phyloP scores from a whole-genome alignment of 2,329 filamentous ascomycete species.

The Xylariaceae sp. region DNA sequence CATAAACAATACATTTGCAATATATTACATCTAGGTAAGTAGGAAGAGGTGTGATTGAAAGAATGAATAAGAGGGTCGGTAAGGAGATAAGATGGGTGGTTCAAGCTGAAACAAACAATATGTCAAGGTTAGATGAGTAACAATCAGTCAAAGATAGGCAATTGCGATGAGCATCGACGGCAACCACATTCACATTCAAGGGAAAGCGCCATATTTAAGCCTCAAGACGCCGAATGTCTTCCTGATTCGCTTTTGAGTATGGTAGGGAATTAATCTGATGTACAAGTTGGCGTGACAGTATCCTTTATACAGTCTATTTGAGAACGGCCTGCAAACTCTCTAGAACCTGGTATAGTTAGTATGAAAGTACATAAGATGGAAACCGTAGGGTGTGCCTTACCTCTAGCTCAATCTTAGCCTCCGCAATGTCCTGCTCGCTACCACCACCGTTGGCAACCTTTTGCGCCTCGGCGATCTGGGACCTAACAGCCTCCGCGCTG shows the following conservation, averaged over 20 bases:
- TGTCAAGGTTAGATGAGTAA: not conserved
- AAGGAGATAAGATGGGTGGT: not conserved
- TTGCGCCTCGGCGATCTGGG: slow-evolving; percentile 92
- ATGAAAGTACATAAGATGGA: slow-evolving; percentile 1
- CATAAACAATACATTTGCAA: slow-evolving; percentile 16
- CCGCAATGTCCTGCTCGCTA: slow-evolving; percentile 96
- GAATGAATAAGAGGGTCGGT: not conserved
- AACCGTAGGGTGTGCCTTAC: slow-evolving; percentile 54
- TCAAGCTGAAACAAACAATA: not conserved
- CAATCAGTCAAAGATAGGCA: slow-evolving; percentile 6
- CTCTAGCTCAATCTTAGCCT: slow-evolving; percentile 99
- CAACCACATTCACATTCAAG: slow-evolving; percentile 23
- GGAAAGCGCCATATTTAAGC: slow-evolving; percentile 29
- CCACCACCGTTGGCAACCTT: slow-evolving; percentile 90
- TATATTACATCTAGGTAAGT: not conserved
- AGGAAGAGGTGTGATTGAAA: not conserved
- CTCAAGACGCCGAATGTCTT: slow-evolving; percentile 35
- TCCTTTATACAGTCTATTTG: slow-evolving; percentile 70
- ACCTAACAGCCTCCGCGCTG: slow-evolving; percentile 85
- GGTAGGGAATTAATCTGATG: slow-evolving; percentile 46
- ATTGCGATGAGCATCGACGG: slow-evolving; percentile 10
- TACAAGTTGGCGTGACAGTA: slow-evolving; percentile 43
- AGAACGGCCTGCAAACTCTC: slow-evolving; percentile 81
- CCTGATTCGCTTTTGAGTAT: slow-evolving; percentile 34
- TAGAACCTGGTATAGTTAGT: slow-evolving; percentile 68